These are phyloP conservation scores for Senna siamea DNA, from an alignment of 306 rosid species.

Conservation along the genomic window DNA sequence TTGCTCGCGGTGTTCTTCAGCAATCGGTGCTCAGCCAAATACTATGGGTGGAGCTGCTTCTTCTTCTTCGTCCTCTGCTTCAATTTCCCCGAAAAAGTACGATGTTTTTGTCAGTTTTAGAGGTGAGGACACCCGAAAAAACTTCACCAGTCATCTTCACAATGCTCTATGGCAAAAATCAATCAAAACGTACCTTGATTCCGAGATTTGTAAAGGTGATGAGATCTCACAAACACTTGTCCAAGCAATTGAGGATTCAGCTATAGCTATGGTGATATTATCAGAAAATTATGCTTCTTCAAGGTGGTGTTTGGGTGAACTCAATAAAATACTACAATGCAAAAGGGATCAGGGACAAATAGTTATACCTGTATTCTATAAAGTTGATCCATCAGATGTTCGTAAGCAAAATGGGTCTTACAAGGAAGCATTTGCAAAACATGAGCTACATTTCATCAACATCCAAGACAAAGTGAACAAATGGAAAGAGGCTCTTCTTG, in stretches of 20 bases:
- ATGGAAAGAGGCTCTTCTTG: not conserved
- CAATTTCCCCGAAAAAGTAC: not conserved
- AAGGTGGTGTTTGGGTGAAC: slow-evolving; percentile 16
- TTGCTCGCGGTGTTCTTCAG: not conserved
- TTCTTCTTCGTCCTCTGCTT: not conserved
- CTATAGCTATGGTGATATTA: not conserved
- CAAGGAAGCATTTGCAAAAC: not conserved
- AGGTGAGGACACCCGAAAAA: slow-evolving; percentile 13
- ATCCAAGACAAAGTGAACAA: not conserved
- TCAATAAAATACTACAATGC: not conserved
- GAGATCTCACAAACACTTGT: not conserved
- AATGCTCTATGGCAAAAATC: not conserved
- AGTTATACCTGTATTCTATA: slow-evolving; percentile 4
- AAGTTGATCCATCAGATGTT: slow-evolving; percentile 13
- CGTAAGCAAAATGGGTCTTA: not conserved
- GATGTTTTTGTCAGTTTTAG: slow-evolving; percentile 16
- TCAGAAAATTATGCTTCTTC: not conserved
- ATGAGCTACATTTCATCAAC: not conserved
- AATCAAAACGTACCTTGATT: not conserved
- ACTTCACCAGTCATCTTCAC: slow-evolving; percentile 14
- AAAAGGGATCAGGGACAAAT: not conserved
- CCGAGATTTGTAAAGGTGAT: not conserved
- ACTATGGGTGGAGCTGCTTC: not conserved
- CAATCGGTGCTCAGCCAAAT: not conserved
- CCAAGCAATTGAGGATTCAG: not conserved